These are phyloP conservation scores for Diophrys appendiculata DNA, from an alignment of 73 alveolate genomes.

Conservation along the genomic window DNA sequence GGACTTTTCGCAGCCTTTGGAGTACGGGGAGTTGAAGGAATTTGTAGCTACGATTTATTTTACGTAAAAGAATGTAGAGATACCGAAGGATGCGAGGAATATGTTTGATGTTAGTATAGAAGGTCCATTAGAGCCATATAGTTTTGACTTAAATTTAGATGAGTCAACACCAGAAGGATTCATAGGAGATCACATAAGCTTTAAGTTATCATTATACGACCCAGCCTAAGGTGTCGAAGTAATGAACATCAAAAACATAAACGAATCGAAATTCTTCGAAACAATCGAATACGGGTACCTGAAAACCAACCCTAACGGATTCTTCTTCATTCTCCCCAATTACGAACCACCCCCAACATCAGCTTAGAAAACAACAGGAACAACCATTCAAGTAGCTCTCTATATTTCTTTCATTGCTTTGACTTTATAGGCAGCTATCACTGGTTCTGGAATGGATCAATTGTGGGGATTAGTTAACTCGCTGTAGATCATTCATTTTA, in stretches of 20 bases:
- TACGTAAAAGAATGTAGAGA: neutral
- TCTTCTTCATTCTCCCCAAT: neutral
- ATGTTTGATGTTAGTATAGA: too few species aligned
- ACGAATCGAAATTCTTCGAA: neutral
- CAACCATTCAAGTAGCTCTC: neutral
- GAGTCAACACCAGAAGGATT: neutral
- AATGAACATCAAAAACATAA: too few species aligned
- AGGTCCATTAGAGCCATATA: neutral
- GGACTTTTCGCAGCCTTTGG: neutral
- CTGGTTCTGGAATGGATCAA: neutral
- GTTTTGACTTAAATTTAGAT: neutral
- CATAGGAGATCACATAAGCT: neutral
- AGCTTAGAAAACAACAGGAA: neutral
- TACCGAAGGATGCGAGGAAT: neutral
- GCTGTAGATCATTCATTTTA: neutral
- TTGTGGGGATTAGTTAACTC: conserved; percentile 9
- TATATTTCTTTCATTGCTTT: neutral
- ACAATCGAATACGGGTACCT: neutral
- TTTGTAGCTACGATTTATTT: neutral
- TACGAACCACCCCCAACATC: neutral
- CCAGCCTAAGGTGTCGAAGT: neutral
- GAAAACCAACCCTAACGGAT: neutral
- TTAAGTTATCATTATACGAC: neutral
- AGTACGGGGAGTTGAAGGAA: neutral
- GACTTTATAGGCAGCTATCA: neutral